Evolutionary conservation across 2,329 filamentous ascomycete genomes (phyloP), one percentile per base, ranked within the genome.

Genomic region (Fusarium begoniae): DNA sequence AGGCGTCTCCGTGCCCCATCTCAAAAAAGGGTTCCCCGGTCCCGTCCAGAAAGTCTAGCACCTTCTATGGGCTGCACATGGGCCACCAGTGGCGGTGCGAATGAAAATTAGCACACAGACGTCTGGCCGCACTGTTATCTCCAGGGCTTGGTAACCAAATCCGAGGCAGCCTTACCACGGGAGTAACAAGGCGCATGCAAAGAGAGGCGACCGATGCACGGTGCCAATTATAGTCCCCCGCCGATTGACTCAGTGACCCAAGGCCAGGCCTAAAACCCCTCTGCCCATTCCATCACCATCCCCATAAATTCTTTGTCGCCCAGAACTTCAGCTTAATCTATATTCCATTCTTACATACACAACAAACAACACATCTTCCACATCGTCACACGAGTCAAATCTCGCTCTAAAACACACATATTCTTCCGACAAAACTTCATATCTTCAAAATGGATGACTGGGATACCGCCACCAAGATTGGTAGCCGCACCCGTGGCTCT

Each of bases 381-480:
- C 58, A 55, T 37, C 9, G 30, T 40, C 43, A 45, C 26, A 15
- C 51, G 26, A 56, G 41, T 20, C 51, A 28, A 37, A 48, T 38
- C 41, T 26, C 47, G 22, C 63, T 54, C 41, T 24, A 13, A 22
- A 26, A 64, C 59, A 58, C 57, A 58, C 59, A 45, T 41, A 40
- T 32, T 51, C 50, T 61, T 56, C 56, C 45, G 67, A 77, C 74
- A 69, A 63, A 81, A 78, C 84, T 78, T 50, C 90, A 91, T 63
- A 71, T 32, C 63, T 58, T 60, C 60, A 79, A 80, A 59, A 90
- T 93, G 89, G 83, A 82, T 60, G 94, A 97, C 80, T 98, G 96
- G 95, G 93, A 98, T 79, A 84, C 86, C 77, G 91, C 93, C 78
- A 97, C 95, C 85, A 97, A 96, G 89, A 98, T 99, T 82, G 96